These are phyloP conservation scores for Cladosporium sp. DNA, from an alignment of 2,329 filamentous ascomycete genomes.

Conservation along the genomic window DNA sequence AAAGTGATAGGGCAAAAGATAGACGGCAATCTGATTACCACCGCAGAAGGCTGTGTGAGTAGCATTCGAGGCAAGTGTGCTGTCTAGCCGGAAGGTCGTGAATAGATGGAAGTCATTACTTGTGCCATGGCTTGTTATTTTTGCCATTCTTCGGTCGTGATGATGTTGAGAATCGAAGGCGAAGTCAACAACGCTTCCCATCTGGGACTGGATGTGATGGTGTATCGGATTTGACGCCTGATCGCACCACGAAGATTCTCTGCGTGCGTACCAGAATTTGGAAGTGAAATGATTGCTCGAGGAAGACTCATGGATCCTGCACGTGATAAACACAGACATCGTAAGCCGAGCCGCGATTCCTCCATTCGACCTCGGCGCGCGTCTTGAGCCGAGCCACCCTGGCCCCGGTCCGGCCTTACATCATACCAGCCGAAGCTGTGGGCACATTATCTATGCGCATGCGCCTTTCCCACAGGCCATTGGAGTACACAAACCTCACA, in stretches of 20 bases:
- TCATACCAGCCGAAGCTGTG: background rate
- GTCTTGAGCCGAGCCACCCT: background rate
- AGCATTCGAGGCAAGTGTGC: background rate
- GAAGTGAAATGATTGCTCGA: too few species aligned
- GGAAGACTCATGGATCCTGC: too few species aligned
- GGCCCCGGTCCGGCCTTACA: background rate
- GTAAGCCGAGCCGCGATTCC: background rate
- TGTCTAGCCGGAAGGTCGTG: constrained; percentile 6
- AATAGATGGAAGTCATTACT: constrained; percentile 11
- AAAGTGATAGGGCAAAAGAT: constrained; percentile 6
- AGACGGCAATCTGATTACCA: background rate
- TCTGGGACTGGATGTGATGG: too few species aligned
- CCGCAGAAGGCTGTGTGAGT: background rate
- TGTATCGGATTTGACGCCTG: too few species aligned
- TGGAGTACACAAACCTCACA: background rate
- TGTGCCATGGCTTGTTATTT: too few species aligned
- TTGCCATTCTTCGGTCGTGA: too few species aligned
- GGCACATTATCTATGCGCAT: too few species aligned
- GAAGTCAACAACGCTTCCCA: too few species aligned
- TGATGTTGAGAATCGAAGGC: too few species aligned
- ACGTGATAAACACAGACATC: background rate
- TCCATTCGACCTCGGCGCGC: background rate
- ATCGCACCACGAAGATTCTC: too few species aligned
- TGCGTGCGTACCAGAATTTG: too few species aligned
- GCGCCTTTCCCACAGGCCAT: background rate